phyloP scores from a whole-genome alignment of 768 basidiomycete species.

The Pilatotrama ljubarskyi region DNA sequence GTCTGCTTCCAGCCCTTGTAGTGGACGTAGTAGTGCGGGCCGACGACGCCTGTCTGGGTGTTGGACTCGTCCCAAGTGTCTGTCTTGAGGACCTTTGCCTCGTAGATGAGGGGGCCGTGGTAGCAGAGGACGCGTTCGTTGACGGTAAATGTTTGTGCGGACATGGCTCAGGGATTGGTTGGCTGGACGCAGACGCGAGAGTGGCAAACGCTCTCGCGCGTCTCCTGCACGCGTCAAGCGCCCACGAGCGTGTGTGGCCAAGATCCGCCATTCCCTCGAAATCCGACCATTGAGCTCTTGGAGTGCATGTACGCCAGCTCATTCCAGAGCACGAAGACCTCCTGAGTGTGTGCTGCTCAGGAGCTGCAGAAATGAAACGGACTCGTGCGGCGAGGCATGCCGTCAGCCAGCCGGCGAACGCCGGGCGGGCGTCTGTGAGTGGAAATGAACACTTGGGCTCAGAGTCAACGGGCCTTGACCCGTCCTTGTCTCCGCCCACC shows the following conservation, averaged over 20 bases:
- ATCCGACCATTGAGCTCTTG: too few species aligned
- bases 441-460: neutral
- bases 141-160: conserved; percentile 21
- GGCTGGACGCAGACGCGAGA: too few species aligned
- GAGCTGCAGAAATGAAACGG: too few species aligned
- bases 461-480: neutral
- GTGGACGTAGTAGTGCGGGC: conserved; percentile 92
- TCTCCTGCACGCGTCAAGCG: neutral
- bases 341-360: too few species aligned
- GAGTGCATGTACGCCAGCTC: too few species aligned
- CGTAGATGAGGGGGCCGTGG: conserved; percentile 94
- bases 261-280: too few species aligned
- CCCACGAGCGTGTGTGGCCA: neutral
- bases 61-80: conserved; percentile 66
- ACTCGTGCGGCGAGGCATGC: too few species aligned
- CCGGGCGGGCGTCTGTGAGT: neutral
- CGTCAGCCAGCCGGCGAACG: neutral
- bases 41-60: conserved; percentile 58
- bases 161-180: conserved; percentile 15
- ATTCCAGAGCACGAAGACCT: too few species aligned
- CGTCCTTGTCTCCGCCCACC: neutral
- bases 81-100: conserved; percentile 83
- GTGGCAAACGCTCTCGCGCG: neutral
- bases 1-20: conserved; percentile 99
- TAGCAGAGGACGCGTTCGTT: conserved; percentile 90